These are phyloP conservation scores for Hypsizygus marmoreus DNA, from an alignment of 768 basidiomycete genomes.

Conservation along the genomic window DNA sequence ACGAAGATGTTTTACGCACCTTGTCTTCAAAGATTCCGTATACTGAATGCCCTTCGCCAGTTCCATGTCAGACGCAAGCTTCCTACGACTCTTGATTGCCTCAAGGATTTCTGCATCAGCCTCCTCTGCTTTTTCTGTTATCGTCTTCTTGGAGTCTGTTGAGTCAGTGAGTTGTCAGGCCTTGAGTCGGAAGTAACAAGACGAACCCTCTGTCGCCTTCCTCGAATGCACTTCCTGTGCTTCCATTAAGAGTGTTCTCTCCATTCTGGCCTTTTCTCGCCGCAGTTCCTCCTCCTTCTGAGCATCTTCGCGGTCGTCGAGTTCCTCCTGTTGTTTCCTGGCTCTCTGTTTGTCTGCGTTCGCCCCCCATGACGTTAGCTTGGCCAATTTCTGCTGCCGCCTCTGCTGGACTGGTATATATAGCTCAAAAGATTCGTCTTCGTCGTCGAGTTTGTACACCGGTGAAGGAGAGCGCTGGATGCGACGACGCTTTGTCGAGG, in stretches of 20 bases:
- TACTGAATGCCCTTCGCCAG: slow-evolving; percentile 92
- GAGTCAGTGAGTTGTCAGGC: slow-evolving; percentile 1
- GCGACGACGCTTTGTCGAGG: slow-evolving; percentile 53
- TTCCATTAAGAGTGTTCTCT: slow-evolving; percentile 86
- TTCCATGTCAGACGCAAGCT: slow-evolving; percentile 91
- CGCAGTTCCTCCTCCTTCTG: slow-evolving; percentile 78
- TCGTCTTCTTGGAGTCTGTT: slow-evolving; percentile 83
- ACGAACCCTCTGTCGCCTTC: slow-evolving; percentile 78
- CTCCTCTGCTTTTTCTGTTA: slow-evolving; percentile 83
- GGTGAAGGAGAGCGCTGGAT: slow-evolving; percentile 61
- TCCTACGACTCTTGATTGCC: slow-evolving; percentile 88
- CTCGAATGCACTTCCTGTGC: slow-evolving; percentile 92
- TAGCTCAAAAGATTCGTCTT: slow-evolving; percentile 70
- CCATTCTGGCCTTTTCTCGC: slow-evolving; percentile 76
- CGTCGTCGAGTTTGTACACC: slow-evolving; percentile 61
- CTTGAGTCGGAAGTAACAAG: background rate
- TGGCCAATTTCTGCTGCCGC: slow-evolving; percentile 77
- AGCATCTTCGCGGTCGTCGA: slow-evolving; percentile 72
- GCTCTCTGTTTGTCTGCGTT: slow-evolving; percentile 55
- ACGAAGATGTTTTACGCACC: slow-evolving; percentile 44
- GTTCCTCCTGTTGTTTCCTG: slow-evolving; percentile 54
- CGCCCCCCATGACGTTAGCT: slow-evolving; percentile 64
- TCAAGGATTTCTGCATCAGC: slow-evolving; percentile 89
- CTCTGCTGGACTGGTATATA: slow-evolving; percentile 89
- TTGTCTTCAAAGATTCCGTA: slow-evolving; percentile 79